A percentile compares a stretch with the other conserved stretches of the same genome.
phyloP scores from a whole-genome alignment of 768 basidiomycete genomes.

The Podaxis sp. region DNA sequence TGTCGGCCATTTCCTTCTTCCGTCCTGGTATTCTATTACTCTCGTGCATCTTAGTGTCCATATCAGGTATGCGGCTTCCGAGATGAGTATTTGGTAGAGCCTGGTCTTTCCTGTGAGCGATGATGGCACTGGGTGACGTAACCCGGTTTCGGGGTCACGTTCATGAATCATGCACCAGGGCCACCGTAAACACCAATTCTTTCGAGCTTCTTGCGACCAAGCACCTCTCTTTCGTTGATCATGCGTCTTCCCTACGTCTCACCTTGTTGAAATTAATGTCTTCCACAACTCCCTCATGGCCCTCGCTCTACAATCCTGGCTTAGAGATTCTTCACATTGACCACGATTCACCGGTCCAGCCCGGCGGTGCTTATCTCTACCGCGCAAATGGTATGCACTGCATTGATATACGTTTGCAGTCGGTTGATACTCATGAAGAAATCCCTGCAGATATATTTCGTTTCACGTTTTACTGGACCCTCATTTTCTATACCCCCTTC shows the following conservation, averaged over 20 bases:
- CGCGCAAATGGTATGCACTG: slow-evolving; percentile 34
- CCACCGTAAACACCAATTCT: too few relatives aligned
- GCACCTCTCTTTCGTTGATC: neutral
- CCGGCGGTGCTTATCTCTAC: slow-evolving; percentile 43
- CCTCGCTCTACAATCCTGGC: slow-evolving; percentile 50
- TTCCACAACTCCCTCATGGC: slow-evolving; percentile 38
- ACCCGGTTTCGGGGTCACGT: too few relatives aligned
- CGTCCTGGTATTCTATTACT: too few relatives aligned
- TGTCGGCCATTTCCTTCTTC: too few relatives aligned
- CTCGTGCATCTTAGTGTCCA: too few relatives aligned
- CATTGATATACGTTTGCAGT: neutral
- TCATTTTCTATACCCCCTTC: slow-evolving; percentile 50
- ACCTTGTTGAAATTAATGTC: neutral
- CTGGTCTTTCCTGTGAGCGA: too few relatives aligned
- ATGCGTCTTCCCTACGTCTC: neutral
- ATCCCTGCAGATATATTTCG: slow-evolving; percentile 43
- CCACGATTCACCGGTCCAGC: slow-evolving; percentile 38
- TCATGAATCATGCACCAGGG: too few relatives aligned
- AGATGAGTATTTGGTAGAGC: too few relatives aligned
- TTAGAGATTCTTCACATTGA: slow-evolving; percentile 47
- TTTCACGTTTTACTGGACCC: slow-evolving; percentile 54
- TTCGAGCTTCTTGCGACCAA: neutral
- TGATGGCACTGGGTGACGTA: too few relatives aligned
- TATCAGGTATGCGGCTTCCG: too few relatives aligned
- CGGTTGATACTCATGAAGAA: neutral